Conservation (phyloP, 768 basidiomycete species). For the Tricholoma flavovirens region DNA sequence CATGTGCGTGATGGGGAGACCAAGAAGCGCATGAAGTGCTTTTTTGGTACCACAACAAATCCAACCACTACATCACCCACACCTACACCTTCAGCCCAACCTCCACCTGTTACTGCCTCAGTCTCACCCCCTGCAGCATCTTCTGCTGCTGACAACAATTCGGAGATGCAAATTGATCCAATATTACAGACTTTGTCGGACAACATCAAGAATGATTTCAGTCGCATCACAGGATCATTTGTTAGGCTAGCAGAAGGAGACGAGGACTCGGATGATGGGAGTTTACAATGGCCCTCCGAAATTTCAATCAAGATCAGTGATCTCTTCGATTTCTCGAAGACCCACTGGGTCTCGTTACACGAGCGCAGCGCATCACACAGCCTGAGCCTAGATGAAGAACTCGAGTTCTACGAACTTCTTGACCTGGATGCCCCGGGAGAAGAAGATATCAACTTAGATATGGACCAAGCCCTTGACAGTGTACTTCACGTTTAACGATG, state of each 20-base stretch:
- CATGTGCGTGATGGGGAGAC: constrained; percentile 1
- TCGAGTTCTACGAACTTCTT: constrained; percentile 8
- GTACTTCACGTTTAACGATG: not conserved
- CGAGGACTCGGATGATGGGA: not conserved
- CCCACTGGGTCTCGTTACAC: not conserved
- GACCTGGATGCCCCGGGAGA: constrained; percentile 9
- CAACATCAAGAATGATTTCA: not conserved
- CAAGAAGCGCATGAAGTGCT: constrained; percentile 3
- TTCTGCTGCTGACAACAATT: not conserved
- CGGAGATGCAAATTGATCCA: not conserved
- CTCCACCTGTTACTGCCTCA: too few relatives aligned
- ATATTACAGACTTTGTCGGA: not conserved
- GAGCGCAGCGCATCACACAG: not conserved
- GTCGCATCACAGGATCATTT: not conserved
- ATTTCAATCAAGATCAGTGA: not conserved
- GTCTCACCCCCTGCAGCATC: too few relatives aligned
- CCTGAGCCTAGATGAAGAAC: constrained; percentile 7
- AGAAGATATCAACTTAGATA: constrained; percentile 1
- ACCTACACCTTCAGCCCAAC: not conserved
- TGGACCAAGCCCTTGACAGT: not conserved
- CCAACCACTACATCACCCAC: not conserved
- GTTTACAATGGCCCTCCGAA: not conserved
- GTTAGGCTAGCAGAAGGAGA: not conserved
- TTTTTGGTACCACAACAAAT: not conserved
- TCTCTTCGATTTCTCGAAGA: not conserved